Evolutionary conservation across 2,329 filamentous ascomycete species (phyloP).

Genomic region (Xylaria sp.): DNA sequence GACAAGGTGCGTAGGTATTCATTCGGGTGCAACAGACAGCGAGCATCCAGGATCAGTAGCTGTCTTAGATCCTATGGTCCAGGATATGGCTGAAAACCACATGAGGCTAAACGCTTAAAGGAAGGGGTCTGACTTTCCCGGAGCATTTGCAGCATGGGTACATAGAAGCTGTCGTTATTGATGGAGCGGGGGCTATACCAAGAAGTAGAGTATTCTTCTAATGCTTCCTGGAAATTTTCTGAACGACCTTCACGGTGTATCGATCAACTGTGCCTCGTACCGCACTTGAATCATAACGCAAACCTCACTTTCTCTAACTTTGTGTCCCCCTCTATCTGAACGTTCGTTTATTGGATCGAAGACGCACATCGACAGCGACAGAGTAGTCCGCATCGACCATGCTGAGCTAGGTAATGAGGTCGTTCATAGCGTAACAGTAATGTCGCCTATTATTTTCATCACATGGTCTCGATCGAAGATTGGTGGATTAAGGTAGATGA

Average conservation of each 20-base stretch:
- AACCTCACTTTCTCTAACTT: background rate
- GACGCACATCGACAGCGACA: background rate
- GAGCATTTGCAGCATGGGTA: too few relatives aligned
- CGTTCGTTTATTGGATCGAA: background rate
- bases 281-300: background rate
- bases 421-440: background rate
- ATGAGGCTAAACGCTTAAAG: background rate
- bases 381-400: background rate
- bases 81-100: background rate
- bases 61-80: background rate
- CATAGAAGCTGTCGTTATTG: background rate
- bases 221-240: background rate
- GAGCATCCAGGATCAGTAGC: background rate
- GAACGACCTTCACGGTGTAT: background rate
- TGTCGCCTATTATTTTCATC: background rate
- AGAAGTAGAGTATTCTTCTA: background rate
- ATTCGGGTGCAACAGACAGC: conserved; percentile 42
- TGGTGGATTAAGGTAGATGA: background rate
- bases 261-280: background rate
- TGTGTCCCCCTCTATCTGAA: background rate
- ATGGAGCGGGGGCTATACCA: background rate
- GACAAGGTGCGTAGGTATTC: conserved; percentile 64
- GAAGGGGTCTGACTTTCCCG: background rate
- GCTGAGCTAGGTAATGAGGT: background rate
- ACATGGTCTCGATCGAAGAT: background rate